phyloP scores from a whole-genome alignment of 768 basidiomycete species.

The Nevesoporus exiguus region DNA sequence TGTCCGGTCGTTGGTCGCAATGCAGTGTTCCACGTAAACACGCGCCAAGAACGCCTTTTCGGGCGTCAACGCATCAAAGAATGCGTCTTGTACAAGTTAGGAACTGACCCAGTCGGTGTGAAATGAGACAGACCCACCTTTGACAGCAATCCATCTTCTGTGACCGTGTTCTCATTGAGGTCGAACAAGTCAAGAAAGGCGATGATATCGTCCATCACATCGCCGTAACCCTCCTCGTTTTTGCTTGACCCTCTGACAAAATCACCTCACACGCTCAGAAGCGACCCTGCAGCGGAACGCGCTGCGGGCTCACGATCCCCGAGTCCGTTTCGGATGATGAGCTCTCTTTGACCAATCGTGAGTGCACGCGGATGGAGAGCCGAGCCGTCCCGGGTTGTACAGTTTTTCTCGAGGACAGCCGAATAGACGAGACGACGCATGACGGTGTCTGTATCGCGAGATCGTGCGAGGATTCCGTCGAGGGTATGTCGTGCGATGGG shows the following conservation, averaged over 20 bases:
- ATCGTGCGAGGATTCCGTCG: slow-evolving; percentile 65
- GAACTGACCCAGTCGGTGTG: background rate
- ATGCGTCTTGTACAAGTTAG: slow-evolving; percentile 48
- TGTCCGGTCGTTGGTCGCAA: no score
- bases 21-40: slow-evolving; percentile 79
- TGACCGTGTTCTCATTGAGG: slow-evolving; percentile 53
- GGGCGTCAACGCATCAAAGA: slow-evolving; percentile 67
- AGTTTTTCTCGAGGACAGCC: slow-evolving; percentile 48
- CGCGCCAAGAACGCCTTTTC: slow-evolving; percentile 80
- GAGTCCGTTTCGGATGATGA: slow-evolving; percentile 76
- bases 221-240: slow-evolving; percentile 36
- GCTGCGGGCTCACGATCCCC: slow-evolving; percentile 81
- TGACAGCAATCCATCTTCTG: slow-evolving; percentile 72
- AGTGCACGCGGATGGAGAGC: slow-evolving; percentile 64
- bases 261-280: slow-evolving; percentile 78
- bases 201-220: slow-evolving; percentile 35
- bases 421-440: no score
- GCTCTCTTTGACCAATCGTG: slow-evolving; percentile 68
- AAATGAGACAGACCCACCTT: slow-evolving; percentile 42
- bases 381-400: slow-evolving; percentile 35
- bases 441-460: slow-evolving; percentile 81
- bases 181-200: slow-evolving; percentile 65
- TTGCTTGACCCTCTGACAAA: slow-evolving; percentile 37
- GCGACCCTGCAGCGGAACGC: slow-evolving; percentile 61
- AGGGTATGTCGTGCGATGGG: slow-evolving; percentile 55